phyloP scores from a whole-genome alignment of 208 protist species.

The Acanthamoeba royreba region DNA sequence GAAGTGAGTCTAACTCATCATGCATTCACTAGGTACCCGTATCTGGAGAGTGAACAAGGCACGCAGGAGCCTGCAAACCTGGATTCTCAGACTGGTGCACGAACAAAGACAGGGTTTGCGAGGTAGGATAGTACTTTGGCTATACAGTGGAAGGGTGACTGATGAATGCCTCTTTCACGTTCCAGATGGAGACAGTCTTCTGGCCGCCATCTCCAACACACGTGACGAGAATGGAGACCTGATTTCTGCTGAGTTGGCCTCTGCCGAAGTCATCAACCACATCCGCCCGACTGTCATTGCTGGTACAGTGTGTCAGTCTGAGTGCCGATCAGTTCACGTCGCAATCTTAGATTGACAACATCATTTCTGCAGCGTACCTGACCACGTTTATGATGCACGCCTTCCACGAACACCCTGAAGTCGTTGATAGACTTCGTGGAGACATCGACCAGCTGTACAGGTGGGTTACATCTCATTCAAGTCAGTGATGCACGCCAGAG shows the following conservation, averaged over 20 bases:
- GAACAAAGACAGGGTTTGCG: background rate
- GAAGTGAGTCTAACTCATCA: background rate
- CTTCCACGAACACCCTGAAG: background rate
- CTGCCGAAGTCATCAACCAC: background rate
- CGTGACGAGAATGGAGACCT: background rate
- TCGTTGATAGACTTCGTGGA: background rate
- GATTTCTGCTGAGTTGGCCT: background rate
- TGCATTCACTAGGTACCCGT: background rate
- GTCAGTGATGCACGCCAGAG: too few relatives aligned
- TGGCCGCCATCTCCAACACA: background rate
- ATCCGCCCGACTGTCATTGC: background rate
- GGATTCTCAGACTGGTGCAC: background rate
- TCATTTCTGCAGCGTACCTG: background rate
- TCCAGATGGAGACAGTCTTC: too few relatives aligned
- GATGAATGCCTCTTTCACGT: too few relatives aligned
- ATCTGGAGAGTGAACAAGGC: background rate
- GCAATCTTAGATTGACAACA: too few relatives aligned
- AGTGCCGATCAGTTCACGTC: background rate
- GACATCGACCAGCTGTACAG: background rate
- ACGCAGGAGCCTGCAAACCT: background rate
- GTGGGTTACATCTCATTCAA: too few relatives aligned
- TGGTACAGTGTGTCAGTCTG: background rate
- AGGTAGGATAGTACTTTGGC: too few relatives aligned
- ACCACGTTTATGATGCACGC: background rate
- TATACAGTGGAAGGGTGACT: too few relatives aligned